Percentiles rank a stretch among this genome's conserved stretches.
These are phyloP conservation scores for Trichoderma erinaceum DNA, from an alignment of 495 filamentous ascomycete genomes.

Conservation along the genomic window DNA sequence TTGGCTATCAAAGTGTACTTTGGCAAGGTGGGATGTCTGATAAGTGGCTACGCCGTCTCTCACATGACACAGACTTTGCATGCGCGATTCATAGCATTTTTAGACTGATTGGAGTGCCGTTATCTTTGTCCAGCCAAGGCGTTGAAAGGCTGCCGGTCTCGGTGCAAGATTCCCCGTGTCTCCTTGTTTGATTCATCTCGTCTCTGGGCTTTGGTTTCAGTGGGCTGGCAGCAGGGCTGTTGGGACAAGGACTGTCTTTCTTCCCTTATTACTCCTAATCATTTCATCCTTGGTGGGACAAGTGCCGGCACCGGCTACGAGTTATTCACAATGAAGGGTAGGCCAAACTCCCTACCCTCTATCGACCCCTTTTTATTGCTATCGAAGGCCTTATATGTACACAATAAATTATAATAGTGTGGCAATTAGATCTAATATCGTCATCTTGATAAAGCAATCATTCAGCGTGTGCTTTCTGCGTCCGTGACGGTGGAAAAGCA, in stretches of 20 bases:
- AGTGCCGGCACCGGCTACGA: neutral
- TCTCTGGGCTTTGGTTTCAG: neutral
- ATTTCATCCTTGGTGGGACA: neutral
- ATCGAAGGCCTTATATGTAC: neutral
- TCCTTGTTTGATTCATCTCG: neutral
- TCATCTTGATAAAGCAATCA: constrained; percentile 56
- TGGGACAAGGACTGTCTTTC: neutral
- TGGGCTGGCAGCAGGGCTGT: neutral
- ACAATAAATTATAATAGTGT: neutral
- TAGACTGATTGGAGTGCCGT: neutral
- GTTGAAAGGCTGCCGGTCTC: neutral
- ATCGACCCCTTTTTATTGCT: neutral
- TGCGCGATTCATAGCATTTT: neutral
- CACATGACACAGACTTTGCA: constrained; percentile 10
- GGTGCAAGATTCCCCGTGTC: neutral
- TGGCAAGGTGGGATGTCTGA: constrained; percentile 1
- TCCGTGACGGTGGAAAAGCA: constrained; percentile 96
- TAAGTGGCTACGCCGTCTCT: constrained; percentile 7
- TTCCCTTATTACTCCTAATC: neutral
- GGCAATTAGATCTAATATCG: neutral
- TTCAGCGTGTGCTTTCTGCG: constrained; percentile 92
- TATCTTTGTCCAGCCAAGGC: neutral
- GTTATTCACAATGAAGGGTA: constrained; percentile 7
- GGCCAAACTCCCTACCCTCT: neutral
- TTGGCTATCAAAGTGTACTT: neutral